These are phyloP conservation scores for Pseudohalonectria lignicola DNA, from an alignment of 2,329 filamentous ascomycete species.

Conservation along the genomic window DNA sequence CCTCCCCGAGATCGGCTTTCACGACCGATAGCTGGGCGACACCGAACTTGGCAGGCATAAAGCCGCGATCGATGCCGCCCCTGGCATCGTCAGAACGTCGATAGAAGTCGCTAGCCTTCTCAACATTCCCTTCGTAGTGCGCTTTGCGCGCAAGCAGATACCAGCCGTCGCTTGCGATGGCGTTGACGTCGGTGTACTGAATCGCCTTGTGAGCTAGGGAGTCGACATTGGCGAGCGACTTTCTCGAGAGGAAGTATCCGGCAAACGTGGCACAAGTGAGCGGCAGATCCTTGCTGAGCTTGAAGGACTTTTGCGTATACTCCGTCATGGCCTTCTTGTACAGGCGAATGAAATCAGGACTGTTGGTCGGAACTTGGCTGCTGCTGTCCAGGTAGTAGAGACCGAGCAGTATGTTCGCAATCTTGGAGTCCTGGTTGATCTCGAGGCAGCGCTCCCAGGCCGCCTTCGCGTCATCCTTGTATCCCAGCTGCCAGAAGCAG, in stretches of 20 bases:
- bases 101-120: slow-evolving; percentile 77
- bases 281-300: slow-evolving; percentile 82
- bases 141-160: slow-evolving; percentile 88
- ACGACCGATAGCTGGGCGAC: slow-evolving; percentile 80
- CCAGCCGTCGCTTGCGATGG: slow-evolving; percentile 95
- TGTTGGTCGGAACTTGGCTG: slow-evolving; percentile 69
- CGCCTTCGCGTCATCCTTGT: slow-evolving; percentile 80
- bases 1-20: slow-evolving; percentile 76
- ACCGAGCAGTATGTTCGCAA: slow-evolving; percentile 81
- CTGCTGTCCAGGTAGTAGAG: slow-evolving; percentile 84
- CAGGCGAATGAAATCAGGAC: slow-evolving; percentile 70
- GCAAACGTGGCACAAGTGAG: slow-evolving; percentile 87
- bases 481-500: slow-evolving; percentile 90
- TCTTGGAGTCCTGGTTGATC: slow-evolving; percentile 72
- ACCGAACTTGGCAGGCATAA: slow-evolving; percentile 89
- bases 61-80: slow-evolving; percentile 83
- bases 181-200: slow-evolving; percentile 90
- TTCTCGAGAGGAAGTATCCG: slow-evolving; percentile 77
- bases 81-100: slow-evolving; percentile 82
- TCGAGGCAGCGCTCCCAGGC: slow-evolving; percentile 87
- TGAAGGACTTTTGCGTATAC: slow-evolving; percentile 89
- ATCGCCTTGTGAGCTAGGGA: slow-evolving; percentile 86
- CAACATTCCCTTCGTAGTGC: slow-evolving; percentile 67
- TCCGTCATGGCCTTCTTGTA: slow-evolving; percentile 94
- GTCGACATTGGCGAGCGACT: slow-evolving; percentile 71